Evolutionary conservation across 139 green algal species (phyloP), one percentile per base, ranked within the genome.

Genomic region (Auxenochlorella pyrenoidosa): DNA sequence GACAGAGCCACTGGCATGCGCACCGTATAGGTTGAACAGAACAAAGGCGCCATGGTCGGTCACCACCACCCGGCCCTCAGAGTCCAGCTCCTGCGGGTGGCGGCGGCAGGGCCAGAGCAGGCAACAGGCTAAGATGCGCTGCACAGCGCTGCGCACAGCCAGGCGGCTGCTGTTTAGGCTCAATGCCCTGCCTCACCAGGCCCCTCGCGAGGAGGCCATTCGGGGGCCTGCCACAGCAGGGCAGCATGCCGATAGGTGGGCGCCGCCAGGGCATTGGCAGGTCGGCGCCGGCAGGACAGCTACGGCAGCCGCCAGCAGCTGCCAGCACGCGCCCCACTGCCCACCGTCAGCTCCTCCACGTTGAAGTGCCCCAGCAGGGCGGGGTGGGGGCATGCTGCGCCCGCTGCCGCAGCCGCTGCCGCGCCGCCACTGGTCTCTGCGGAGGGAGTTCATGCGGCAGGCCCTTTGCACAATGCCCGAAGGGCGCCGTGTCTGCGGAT

Each of bases 31-130:
- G 83, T 96, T 96, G 79, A 95, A 88, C 6, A 96, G 83, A 47
- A 95, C 83, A 68, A 96, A 91, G 0, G 78, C 44, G 19, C 92
- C 90, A 71, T 94, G 94, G 70, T 96, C 88, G 5, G 90, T 95
- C 1, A 96, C 83, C 8, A 95, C 65, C 28, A 90, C 87, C 15
- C 94, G 86, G 0, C 92, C 93, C 84, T 96, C 94, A 21, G 70
- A 58, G 81, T 96, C 92, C 54, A 96, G 32, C 32, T 79, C 79
- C 41, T 89, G 79, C n/a, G n/a, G n/a, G n/a, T n/a, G n/a, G n/a
- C n/a, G n/a, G n/a, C n/a, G n/a, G n/a, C n/a, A n/a, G n/a, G n/a
- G n/a, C n/a, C n/a, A n/a, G n/a, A n/a, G n/a, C 73, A n/a, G 8
- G 72, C 72, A 59, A 18, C 36, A 78, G 32, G 68, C 36, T 43